Percentiles rank a stretch among this genome's conserved stretches.
Evolutionary conservation across 2,329 filamentous ascomycete genomes (phyloP).

Genomic region (Calonectria pseudoturangicola): DNA sequence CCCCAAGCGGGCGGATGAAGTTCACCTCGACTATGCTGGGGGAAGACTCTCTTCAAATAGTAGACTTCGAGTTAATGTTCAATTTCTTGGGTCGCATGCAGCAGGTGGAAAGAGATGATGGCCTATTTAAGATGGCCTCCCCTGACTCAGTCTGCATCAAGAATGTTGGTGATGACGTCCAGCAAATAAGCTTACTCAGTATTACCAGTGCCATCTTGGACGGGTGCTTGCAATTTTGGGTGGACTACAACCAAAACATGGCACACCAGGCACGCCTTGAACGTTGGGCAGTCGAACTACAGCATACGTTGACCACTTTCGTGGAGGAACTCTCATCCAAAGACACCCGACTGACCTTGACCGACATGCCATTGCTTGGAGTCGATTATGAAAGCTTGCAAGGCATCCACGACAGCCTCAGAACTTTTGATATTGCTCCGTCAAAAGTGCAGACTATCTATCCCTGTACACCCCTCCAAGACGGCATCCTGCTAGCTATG

Average conservation of each 20-base stretch:
- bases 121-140: constrained; percentile 26
- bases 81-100: constrained; percentile 21
- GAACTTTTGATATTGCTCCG: constrained; percentile 17
- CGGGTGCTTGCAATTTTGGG: constrained; percentile 24
- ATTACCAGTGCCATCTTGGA: constrained; percentile 17
- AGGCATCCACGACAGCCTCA: constrained; percentile 3
- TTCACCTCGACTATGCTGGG: constrained; percentile 22
- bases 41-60: constrained; percentile 15
- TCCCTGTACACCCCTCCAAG: constrained; percentile 22
- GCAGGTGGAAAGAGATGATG: constrained; percentile 24
- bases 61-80: constrained; percentile 24
- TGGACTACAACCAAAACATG: constrained; percentile 25
- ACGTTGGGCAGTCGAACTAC: constrained; percentile 16
- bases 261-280: constrained; percentile 22
- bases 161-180: constrained; percentile 24
- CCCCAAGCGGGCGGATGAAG: constrained; percentile 5
- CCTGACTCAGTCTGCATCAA: constrained; percentile 7
- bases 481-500: constrained; percentile 19
- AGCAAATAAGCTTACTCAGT: constrained; percentile 24
- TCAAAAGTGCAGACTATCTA: constrained; percentile 26
- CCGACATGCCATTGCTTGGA: constrained; percentile 23
- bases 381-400: constrained; percentile 14
- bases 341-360: constrained; percentile 25
- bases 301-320: constrained; percentile 17
- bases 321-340: constrained; percentile 16